Evolutionary conservation across 148 eudicot genomes (phyloP).

Genomic region (Oxyria digyna): DNA sequence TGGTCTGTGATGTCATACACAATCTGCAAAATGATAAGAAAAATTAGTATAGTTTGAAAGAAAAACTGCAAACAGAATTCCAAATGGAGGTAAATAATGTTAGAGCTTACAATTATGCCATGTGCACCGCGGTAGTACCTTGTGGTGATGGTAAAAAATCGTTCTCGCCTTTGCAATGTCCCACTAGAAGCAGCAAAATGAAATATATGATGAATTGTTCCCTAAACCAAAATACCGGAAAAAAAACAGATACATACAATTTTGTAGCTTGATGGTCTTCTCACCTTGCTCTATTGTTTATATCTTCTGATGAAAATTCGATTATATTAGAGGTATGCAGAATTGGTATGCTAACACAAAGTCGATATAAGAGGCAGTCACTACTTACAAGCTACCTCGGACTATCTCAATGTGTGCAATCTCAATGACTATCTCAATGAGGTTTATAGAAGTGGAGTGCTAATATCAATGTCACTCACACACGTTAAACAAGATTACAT

Average conservation of each 20-base stretch:
- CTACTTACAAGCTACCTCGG: constrained; percentile 47
- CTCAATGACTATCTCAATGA: too few species aligned
- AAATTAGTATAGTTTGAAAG: background rate
- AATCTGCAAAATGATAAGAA: constrained; percentile 13
- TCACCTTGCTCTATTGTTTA: constrained; percentile 44
- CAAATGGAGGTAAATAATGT: background rate
- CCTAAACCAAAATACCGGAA: background rate
- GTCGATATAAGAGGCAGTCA: background rate
- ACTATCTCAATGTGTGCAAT: too few species aligned
- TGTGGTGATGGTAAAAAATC: constrained; percentile 32
- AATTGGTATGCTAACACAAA: background rate
- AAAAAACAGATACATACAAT: constrained; percentile 20
- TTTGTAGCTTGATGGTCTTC: constrained; percentile 32
- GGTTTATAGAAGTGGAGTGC: too few species aligned
- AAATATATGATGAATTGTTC: background rate
- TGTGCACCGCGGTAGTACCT: constrained; percentile 41
- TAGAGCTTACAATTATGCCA: constrained; percentile 25
- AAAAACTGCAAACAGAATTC: background rate
- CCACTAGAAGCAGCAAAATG: constrained; percentile 17
- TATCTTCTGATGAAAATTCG: constrained; percentile 24
- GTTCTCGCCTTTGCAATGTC: constrained; percentile 40
- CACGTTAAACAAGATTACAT: too few species aligned
- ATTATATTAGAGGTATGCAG: background rate
- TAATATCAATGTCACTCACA: too few species aligned
- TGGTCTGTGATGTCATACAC: constrained; percentile 46